Conservation (phyloP, 768 basidiomycete genomes). For the Tylopilus subfusipes region DNA sequence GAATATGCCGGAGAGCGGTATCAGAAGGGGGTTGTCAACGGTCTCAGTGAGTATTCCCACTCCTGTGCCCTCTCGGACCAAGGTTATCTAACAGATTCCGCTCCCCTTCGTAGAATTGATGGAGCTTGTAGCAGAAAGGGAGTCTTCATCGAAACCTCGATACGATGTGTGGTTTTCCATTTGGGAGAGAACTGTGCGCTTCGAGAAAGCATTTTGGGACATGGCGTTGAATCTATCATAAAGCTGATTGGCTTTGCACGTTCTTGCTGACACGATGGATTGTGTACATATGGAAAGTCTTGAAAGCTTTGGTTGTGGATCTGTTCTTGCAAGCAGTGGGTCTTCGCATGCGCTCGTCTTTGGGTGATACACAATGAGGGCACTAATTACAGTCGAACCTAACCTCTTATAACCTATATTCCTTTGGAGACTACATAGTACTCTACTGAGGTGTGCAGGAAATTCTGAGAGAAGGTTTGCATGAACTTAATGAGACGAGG, state of each 20-base stretch:
- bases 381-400: no score
- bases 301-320: no score
- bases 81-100: neutral
- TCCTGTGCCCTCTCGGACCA: no score
- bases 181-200: conserved; percentile 3
- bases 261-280: neutral
- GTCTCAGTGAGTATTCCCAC: neutral
- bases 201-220: conserved; percentile 8
- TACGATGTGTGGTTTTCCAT: conserved; percentile 2
- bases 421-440: no score
- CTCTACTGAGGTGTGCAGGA: no score
- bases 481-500: no score
- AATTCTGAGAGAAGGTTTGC: no score
- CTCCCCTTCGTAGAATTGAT: neutral
- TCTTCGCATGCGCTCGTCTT: no score
- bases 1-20: neutral
- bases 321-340: no score
- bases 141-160: neutral
- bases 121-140: neutral
- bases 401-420: no score
- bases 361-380: no score
- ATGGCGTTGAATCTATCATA: conserved; percentile 1
- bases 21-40: neutral
- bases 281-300: no score
- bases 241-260: neutral